These are phyloP conservation scores for Chlamydomonas asymmetrica DNA, from an alignment of 139 green algal genomes.

Conservation along the genomic window DNA sequence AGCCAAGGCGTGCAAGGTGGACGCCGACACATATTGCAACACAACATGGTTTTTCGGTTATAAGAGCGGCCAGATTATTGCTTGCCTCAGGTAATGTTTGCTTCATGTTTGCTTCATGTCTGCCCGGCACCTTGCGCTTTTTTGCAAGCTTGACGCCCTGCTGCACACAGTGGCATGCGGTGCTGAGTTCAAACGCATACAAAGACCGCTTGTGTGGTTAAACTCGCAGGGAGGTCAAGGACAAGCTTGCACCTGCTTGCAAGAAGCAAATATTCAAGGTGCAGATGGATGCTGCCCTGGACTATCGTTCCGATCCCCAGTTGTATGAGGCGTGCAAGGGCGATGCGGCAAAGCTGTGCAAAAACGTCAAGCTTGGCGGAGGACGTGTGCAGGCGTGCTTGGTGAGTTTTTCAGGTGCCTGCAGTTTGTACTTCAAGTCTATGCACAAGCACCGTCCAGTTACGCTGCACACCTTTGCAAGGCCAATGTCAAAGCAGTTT, in stretches of 20 bases:
- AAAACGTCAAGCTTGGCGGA: conserved; percentile 60
- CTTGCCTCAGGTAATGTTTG: conserved; percentile 69
- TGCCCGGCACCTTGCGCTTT: neutral
- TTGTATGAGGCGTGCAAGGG: conserved; percentile 53
- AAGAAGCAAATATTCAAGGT: conserved; percentile 57
- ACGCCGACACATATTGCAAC: conserved; percentile 69
- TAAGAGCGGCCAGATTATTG: conserved; percentile 59
- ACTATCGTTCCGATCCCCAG: conserved; percentile 62
- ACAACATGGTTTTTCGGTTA: conserved; percentile 50
- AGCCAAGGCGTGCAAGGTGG: conserved; percentile 71
- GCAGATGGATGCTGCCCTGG: conserved; percentile 56
- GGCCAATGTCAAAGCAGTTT: neutral
- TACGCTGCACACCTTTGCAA: neutral
- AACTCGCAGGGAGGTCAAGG: conserved; percentile 44
- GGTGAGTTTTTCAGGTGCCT: no score
- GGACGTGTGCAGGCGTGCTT: conserved; percentile 72
- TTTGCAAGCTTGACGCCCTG: neutral
- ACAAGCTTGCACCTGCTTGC: conserved; percentile 43
- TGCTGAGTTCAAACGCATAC: neutral
- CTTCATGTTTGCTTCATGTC: neutral
- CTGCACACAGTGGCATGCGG: neutral
- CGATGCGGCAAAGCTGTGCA: conserved; percentile 55
- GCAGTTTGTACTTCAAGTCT: neutral
- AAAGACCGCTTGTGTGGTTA: neutral
- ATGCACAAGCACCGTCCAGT: neutral